Base-by-base conservation (phyloP, 805 yeast species). In the Cyberlindnera suaveolens region DNA sequence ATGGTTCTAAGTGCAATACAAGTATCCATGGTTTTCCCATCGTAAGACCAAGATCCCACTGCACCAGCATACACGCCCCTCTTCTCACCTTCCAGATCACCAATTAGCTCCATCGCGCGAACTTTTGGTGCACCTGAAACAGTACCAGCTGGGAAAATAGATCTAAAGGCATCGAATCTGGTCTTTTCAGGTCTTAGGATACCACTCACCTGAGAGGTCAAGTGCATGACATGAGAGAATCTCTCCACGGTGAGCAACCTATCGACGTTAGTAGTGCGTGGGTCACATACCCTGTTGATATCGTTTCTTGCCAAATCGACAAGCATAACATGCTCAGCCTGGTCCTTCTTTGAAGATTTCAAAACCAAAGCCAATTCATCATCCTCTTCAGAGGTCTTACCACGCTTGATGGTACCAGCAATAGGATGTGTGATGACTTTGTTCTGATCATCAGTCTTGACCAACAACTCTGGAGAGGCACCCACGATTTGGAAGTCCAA, bases 61-160 rank as follows among this genome's bases (percentile, higher is more conserved):
- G 99, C 99, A 48, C 99, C 99, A 1, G 99, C 99, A 60, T 93
- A 93, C 8, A 91, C 90, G 37, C 98, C 99, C 60, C 99, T 75
- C 58, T 88, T 87, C 61, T 91, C 98, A 48, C 78, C 75, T 61
- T 93, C 99, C 38, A 91, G 68, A 61, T 87, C 95, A 16, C 85
- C 84, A 54, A 93, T 88, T 36, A 93, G 71, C 64, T 90, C 95
- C 98, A 93, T 93, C 9, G 99, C 99, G 56, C 78, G 80, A 34
- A 93, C 95, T 65, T 93, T 93, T 43, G 99, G 99, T 3, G 99
- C 98, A 33, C 99, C 99, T 43, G 95, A 82, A 11, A 91, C 98
- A 2, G 99, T 93, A 36, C 99, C 99, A 1, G 99, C 99, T 17
- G 99, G 99, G 80, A 93, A 93, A 43, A 93, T 87, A 3, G 97